Evolutionary conservation across 495 filamentous ascomycete species (phyloP).

Genomic region (Daldinia loculata): DNA sequence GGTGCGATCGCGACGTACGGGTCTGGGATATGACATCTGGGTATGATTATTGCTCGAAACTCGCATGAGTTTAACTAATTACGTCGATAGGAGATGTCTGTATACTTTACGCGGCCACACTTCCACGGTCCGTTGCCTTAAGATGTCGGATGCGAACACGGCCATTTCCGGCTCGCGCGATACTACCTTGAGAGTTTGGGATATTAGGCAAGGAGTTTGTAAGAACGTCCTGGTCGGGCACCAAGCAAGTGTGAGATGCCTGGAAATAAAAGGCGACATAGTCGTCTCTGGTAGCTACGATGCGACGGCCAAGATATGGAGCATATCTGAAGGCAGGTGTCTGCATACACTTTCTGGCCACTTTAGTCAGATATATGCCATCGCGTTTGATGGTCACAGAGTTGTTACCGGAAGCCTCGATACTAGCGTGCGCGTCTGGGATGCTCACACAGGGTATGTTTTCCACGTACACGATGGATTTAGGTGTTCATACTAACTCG

Average conservation of each 20-base stretch:
- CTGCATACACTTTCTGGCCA: slow-evolving; percentile 90
- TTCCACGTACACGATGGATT: not conserved
- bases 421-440: slow-evolving; percentile 97
- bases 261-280: slow-evolving; percentile 94
- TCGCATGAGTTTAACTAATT: slow-evolving; percentile 31
- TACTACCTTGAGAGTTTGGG: slow-evolving; percentile 94
- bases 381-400: slow-evolving; percentile 90
- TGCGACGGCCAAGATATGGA: slow-evolving; percentile 96
- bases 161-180: slow-evolving; percentile 97
- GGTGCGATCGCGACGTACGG: slow-evolving; percentile 94
- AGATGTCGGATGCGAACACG: slow-evolving; percentile 93
- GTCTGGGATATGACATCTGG: slow-evolving; percentile 98
- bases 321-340: slow-evolving; percentile 91
- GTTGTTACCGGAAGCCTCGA: slow-evolving; percentile 98
- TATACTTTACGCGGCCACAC: slow-evolving; percentile 92
- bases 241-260: slow-evolving; percentile 93
- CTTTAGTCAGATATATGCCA: slow-evolving; percentile 98
- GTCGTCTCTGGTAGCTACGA: slow-evolving; percentile 98
- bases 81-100: slow-evolving; percentile 64
- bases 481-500: slow-evolving; percentile 35
- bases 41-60: slow-evolving; percentile 59
- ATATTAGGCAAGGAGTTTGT: slow-evolving; percentile 85
- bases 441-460: slow-evolving; percentile 84
- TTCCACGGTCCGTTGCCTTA: slow-evolving; percentile 93
- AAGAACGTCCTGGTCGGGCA: slow-evolving; percentile 93